Percentiles rank a stretch among this genome's conserved stretches.
These are phyloP conservation scores for Wickerhamiella qilinensis DNA, from an alignment of 805 yeast genomes.

Conservation along the genomic window DNA sequence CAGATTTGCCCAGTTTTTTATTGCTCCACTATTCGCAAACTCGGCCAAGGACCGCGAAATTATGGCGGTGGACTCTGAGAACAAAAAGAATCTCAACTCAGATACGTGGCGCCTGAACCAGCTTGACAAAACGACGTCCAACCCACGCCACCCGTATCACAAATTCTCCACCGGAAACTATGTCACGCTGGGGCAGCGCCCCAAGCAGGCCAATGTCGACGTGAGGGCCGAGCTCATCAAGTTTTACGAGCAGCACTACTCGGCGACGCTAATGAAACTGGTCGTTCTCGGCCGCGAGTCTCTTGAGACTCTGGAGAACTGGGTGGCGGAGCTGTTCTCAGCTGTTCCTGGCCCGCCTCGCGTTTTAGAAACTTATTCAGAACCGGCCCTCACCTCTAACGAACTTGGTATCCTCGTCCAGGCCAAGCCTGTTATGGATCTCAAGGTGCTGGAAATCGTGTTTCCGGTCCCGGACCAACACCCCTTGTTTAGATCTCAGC, in stretches of 20 bases:
- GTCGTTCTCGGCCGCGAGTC: slow-evolving; percentile 73
- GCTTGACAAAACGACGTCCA: slow-evolving; percentile 58
- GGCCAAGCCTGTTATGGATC: slow-evolving; percentile 74
- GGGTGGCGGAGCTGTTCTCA: slow-evolving; percentile 56
- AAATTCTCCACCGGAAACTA: slow-evolving; percentile 85
- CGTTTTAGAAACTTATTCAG: slow-evolving; percentile 21
- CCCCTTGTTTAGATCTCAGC: slow-evolving; percentile 48
- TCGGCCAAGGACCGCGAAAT: slow-evolving; percentile 83
- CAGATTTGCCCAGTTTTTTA: slow-evolving; percentile 84
- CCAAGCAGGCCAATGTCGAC: slow-evolving; percentile 43
- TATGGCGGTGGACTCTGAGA: slow-evolving; percentile 89
- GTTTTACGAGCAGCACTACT: slow-evolving; percentile 56
- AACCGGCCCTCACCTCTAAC: slow-evolving; percentile 30
- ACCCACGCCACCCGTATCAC: slow-evolving; percentile 64
- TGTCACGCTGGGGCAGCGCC: slow-evolving; percentile 53
- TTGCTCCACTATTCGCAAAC: slow-evolving; percentile 57
- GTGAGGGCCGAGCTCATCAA: slow-evolving; percentile 69
- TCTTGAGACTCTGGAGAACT: slow-evolving; percentile 48
- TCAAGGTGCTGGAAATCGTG: slow-evolving; percentile 45
- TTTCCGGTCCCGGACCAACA: slow-evolving; percentile 68
- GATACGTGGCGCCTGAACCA: slow-evolving; percentile 84
- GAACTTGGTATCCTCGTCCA: slow-evolving; percentile 38
- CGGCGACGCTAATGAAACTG: slow-evolving; percentile 78
- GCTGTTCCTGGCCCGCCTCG: slow-evolving; percentile 33
- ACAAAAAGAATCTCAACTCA: slow-evolving; percentile 81